A percentile compares a stretch with the other conserved stretches of the same genome.
Conservation (phyloP, 352 stramenopile genomes). For the Thalassiosira hispida region DNA sequence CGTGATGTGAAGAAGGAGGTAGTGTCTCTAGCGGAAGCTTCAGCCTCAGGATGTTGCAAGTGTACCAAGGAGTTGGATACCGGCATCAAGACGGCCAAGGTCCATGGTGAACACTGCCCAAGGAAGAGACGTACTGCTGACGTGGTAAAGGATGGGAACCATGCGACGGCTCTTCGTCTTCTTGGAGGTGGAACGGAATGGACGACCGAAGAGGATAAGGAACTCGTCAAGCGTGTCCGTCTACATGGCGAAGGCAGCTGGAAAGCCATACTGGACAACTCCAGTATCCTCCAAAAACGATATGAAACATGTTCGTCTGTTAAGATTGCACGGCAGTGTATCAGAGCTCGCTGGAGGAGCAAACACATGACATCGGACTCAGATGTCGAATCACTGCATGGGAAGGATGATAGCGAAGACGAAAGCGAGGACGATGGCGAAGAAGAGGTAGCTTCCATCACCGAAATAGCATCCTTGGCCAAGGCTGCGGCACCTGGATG, state of each 20-base stretch:
- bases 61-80: neutral
- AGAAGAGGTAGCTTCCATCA: neutral
- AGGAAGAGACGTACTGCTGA: neutral
- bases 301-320: neutral
- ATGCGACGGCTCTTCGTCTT: no score
- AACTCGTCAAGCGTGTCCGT: constrained; percentile 4
- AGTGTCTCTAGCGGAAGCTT: neutral
- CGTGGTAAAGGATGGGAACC: no score
- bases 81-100: neutral
- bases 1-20: no score
- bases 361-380: no score
- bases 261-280: constrained; percentile 3
- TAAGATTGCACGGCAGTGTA: neutral
- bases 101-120: neutral
- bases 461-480: neutral
- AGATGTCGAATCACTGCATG: no score
- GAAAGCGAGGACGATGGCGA: no score
- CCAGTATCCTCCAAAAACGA: neutral
- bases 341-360: no score
- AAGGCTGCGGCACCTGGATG: neutral
- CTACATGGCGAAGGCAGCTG: constrained; percentile 5
- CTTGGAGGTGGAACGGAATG: no score
- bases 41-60: neutral
- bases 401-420: neutral
- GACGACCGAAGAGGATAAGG: neutral